Base-by-base conservation (phyloP, 1,139 yeast species). In the Hyphopichia khmerensis region DNA sequence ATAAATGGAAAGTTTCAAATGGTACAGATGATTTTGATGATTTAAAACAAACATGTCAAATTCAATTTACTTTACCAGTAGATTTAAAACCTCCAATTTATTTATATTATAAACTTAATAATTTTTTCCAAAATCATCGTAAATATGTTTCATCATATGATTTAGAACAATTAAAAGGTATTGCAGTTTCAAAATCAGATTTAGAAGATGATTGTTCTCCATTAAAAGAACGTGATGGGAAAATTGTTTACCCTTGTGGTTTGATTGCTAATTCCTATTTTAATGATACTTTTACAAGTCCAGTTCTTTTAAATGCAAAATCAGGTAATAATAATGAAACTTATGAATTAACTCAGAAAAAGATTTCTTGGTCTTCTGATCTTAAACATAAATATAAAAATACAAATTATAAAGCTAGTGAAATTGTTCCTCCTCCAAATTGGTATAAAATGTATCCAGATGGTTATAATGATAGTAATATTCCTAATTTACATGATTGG, bases 351-450 rank as follows among this genome's bases (percentile, higher is more conserved):
- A 77, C 90, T 10, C 76, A 79, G 47, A 64, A 77, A 37, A 91
- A 87, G 13, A 91, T 90, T 44, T 86, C 98, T 0, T 93, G 99
- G 99, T 59, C 83, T 1, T 78, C 90, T 4, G 96, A 91, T 60
- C 76, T 79, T 40, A 69, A 84, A 50, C 65, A 63, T 45, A 77
- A 96, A 47, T 91, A 84, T 71, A 82, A 86, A 67, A 87, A 84
- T 63, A 90, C 99, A 2, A 59, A 66, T 42, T 95, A 93, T 67
- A 70, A 74, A 46, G 72, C 82, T 26, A 63, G 77, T 11, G 84
- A 91, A 23, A 87, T 93, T 43, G 95, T 80, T 1, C 99, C 99
- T 10, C 99, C 99, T 9, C 98, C 96, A 53, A 89, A 89, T 67
- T 93, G 99, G 99, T 69, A 70, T 48, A 82, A 86, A 57, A 69